Base-by-base conservation (phyloP, 371 early-diverging fungal species). In the Lichtheimia hyalospora region DNA sequence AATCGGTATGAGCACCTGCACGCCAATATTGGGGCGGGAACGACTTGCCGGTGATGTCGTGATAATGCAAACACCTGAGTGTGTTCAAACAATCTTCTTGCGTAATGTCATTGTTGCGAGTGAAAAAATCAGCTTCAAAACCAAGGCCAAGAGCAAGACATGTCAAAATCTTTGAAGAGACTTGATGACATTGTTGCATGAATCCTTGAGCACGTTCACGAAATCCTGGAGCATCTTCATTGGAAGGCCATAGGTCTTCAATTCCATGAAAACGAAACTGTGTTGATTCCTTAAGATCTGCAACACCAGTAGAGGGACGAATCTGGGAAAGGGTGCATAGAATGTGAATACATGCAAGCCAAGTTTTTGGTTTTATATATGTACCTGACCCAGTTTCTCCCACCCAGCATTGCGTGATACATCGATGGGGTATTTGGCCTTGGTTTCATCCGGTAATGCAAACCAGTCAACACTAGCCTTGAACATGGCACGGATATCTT, bases 11-110 rank as follows among this genome's bases (percentile, higher is more conserved):
- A 10, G 73, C 67, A 12, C 73, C 74, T 10, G 74, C 74, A 39
- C 74, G 68, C 69, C 68, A 73, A 57, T 73, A 73, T 50, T 66
- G 69, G 13, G 72, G 63, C 28, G 69, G 72, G 34, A 71, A 71
- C 0, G 50, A 57, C 24, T 64, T 58, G 15, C 70, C 70, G 3
- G 70, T 70, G 15, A 73, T 65, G 43, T 73, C 70, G 40, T 70
- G 68, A 25, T 73, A 70, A 24, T 73, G 74, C 5, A 68, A 65
- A 28, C 58, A 70, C 2, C 74, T 63, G 10, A 73, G 49, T 2
- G 74, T 68, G 52, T 70, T 70, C 18, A 70, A 66, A 41, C 63
- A 60, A 39, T 70, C 70, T 14, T 52, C 41, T 44, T 70, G 54
- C 5, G 61, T 55, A 20, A 66, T 57, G 34, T 70, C 68, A 41